phyloP scores from a whole-genome alignment of 2,329 filamentous ascomycete species.

The Arthrocladium fulminans region DNA sequence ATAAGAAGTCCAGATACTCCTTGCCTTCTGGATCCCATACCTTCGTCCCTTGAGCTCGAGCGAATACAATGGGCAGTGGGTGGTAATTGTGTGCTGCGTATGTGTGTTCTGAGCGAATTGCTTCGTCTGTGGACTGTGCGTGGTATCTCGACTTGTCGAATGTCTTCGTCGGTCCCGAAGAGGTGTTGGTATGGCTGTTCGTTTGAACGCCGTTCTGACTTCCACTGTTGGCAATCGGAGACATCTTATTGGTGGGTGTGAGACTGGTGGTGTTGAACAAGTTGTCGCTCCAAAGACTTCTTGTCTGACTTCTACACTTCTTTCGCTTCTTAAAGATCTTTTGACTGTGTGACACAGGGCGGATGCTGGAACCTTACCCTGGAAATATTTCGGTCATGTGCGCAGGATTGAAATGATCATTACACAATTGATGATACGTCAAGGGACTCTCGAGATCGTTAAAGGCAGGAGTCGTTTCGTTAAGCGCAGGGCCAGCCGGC shows the following conservation, averaged over 20 bases:
- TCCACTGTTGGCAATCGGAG: conserved; percentile 1
- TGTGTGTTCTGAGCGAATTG: conserved; percentile 71
- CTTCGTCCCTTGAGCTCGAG: conserved; percentile 70
- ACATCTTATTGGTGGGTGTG: conserved; percentile 3
- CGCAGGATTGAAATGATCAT: conserved; percentile 14
- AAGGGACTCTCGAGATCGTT: conserved; percentile 15
- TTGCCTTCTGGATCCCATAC: conserved; percentile 97
- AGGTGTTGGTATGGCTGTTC: conserved; percentile 12
- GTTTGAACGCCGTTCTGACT: conserved; percentile 5
- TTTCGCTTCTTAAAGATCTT: neutral
- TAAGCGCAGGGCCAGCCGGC: conserved; percentile 21
- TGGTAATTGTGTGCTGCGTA: conserved; percentile 98
- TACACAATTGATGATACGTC: conserved; percentile 9
- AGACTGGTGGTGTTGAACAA: neutral
- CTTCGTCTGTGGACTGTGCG: conserved; percentile 65
- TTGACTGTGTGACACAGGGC: neutral
- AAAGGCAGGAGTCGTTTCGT: conserved; percentile 21
- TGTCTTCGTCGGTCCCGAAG: conserved; percentile 30
- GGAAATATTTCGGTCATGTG: conserved; percentile 18
- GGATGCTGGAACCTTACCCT: neutral
- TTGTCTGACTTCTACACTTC: neutral
- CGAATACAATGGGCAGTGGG: conserved; percentile 87
- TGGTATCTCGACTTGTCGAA: conserved; percentile 50
- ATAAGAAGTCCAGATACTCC: conserved; percentile 95
- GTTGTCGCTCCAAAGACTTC: neutral